Conservation (phyloP, 495 filamentous ascomycete species). For the Hypoxylon rickii region DNA sequence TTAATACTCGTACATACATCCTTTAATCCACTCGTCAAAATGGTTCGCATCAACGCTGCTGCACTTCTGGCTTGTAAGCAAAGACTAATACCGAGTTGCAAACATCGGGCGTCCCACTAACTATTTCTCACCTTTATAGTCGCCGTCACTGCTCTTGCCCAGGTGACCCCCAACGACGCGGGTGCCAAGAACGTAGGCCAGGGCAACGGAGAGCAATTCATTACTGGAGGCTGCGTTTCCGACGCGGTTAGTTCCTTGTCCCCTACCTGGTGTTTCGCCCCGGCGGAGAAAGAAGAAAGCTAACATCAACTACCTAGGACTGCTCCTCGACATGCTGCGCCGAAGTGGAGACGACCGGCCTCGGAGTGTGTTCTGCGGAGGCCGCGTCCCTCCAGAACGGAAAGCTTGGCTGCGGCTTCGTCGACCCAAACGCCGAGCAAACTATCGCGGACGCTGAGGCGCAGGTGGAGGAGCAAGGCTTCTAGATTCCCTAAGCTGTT, state of each 20-base stretch:
- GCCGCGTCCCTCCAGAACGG: conserved; percentile 39
- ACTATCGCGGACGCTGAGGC: conserved; percentile 31
- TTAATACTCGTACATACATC: conserved; percentile 8
- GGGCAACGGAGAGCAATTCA: conserved; percentile 57
- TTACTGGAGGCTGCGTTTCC: conserved; percentile 54
- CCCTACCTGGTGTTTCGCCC: background rate
- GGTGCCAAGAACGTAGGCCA: conserved; percentile 54
- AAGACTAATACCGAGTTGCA: no score
- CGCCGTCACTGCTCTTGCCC: conserved; percentile 37
- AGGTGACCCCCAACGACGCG: conserved; percentile 48
- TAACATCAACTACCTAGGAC: conserved; percentile 10
- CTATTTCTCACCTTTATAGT: conserved; percentile 29
- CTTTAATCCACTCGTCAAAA: conserved; percentile 33
- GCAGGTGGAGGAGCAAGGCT: conserved; percentile 26
- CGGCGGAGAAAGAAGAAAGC: background rate
- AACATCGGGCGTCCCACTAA: background rate
- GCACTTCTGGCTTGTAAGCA: conserved; percentile 42
- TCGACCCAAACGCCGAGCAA: conserved; percentile 45
- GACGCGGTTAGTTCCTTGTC: conserved; percentile 38
- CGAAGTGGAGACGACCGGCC: conserved; percentile 24
- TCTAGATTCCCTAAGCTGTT: no score
- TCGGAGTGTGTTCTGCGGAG: conserved; percentile 41
- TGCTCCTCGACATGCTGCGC: conserved; percentile 35
- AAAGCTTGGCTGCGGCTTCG: conserved; percentile 49
- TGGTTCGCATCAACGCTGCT: conserved; percentile 45